Evolutionary conservation across 2,329 filamentous ascomycete species (phyloP).

Genomic region (Lecanicillium sp.): DNA sequence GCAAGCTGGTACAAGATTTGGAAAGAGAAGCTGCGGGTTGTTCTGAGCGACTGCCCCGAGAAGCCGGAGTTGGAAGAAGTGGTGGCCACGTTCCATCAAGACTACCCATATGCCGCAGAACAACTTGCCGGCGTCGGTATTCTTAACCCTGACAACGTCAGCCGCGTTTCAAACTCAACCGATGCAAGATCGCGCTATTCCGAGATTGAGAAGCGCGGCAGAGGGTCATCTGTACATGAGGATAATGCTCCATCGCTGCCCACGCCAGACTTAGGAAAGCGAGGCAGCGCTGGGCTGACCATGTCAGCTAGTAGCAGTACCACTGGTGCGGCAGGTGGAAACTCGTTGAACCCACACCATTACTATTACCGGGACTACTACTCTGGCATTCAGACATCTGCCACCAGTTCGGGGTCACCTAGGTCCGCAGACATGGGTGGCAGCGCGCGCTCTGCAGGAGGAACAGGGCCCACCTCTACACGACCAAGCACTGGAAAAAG

Average conservation of each 20-base stretch:
- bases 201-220: constrained; percentile 42
- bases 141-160: constrained; percentile 64
- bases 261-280: constrained; percentile 56
- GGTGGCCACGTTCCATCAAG: constrained; percentile 66
- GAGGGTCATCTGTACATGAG: constrained; percentile 53
- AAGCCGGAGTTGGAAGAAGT: constrained; percentile 66
- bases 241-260: constrained; percentile 56
- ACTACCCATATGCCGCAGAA: constrained; percentile 69
- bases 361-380: constrained; percentile 51
- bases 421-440: constrained; percentile 44
- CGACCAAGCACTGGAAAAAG: constrained; percentile 54
- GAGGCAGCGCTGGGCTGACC: constrained; percentile 58
- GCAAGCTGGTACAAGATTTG: constrained; percentile 74
- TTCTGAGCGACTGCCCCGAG: constrained; percentile 56
- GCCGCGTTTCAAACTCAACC: constrained; percentile 48
- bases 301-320: constrained; percentile 40
- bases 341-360: constrained; percentile 40
- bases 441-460: constrained; percentile 39
- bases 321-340: constrained; percentile 18
- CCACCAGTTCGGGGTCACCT: constrained; percentile 49
- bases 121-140: constrained; percentile 65
- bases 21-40: constrained; percentile 71
- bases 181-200: constrained; percentile 41
- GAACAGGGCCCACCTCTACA: constrained; percentile 27
- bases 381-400: constrained; percentile 28